phyloP scores from a whole-genome alignment of 225 moss, liverwort and hornwort species.

The Takakia lepidozioides region DNA sequence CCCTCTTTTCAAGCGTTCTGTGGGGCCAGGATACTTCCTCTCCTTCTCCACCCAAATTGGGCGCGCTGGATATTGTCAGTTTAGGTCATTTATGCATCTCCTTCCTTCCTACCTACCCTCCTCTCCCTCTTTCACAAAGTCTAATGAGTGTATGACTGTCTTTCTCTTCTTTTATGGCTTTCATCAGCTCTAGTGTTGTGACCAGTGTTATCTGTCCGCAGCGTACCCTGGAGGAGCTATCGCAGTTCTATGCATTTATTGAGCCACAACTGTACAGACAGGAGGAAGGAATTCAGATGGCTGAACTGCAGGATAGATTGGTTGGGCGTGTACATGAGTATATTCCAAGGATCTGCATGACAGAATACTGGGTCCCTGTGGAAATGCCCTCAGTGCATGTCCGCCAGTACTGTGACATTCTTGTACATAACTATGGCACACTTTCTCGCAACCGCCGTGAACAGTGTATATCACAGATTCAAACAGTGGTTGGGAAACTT shows the following conservation, averaged over 20 bases:
- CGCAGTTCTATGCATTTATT: conserved; percentile 34
- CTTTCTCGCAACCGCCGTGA: conserved; percentile 42
- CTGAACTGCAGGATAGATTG: conserved; percentile 34
- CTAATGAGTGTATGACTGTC: too few species aligned
- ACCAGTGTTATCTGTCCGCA: too few species aligned
- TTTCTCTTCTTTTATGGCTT: too few species aligned
- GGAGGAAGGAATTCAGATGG: conserved; percentile 26
- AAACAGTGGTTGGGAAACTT: conserved; percentile 45
- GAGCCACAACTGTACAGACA: conserved; percentile 38
- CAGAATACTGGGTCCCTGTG: conserved; percentile 58
- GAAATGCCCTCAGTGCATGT: conserved; percentile 49
- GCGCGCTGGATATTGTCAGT: too few species aligned
- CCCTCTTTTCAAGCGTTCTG: too few species aligned
- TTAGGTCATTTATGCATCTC: too few species aligned
- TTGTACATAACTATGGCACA: conserved; percentile 42
- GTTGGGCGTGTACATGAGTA: conserved; percentile 38
- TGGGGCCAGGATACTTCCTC: conserved; percentile 1
- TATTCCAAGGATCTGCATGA: conserved; percentile 38
- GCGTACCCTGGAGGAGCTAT: conserved; percentile 50
- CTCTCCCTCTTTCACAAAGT: too few species aligned
- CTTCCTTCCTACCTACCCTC: too few species aligned
- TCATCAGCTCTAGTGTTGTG: too few species aligned
- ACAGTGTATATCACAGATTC: conserved; percentile 23
- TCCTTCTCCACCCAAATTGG: too few species aligned
- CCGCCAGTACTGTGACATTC: conserved; percentile 44